phyloP scores from a whole-genome alignment of 1,139 yeast genomes.

The Kluyveromyces sp. region DNA sequence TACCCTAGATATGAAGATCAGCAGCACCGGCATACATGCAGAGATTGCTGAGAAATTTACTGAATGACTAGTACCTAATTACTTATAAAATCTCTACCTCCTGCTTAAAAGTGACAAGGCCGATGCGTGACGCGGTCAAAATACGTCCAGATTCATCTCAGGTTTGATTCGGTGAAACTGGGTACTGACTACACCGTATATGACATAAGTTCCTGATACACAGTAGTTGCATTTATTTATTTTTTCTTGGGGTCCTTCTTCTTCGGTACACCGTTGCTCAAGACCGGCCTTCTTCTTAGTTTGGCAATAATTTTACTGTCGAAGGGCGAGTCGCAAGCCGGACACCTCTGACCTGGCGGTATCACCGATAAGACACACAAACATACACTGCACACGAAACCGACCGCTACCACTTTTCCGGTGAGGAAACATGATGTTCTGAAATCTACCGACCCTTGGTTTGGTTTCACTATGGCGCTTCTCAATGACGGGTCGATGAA shows the following conservation, averaged over 20 bases:
- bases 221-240: neutral
- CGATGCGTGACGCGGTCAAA: too few species aligned
- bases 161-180: too few species aligned
- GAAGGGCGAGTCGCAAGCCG: conserved; percentile 61
- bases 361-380: conserved; percentile 56
- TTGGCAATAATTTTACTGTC: conserved; percentile 51
- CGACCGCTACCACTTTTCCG: conserved; percentile 82
- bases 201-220: neutral
- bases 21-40: conserved; percentile 33
- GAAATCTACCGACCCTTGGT: conserved; percentile 82
- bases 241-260: conserved; percentile 10
- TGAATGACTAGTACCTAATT: too few species aligned
- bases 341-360: conserved; percentile 49
- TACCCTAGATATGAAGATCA: conserved; percentile 15
- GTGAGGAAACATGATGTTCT: conserved; percentile 92
- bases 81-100: too few species aligned
- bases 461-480: conserved; percentile 68
- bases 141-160: too few species aligned
- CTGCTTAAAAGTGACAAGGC: too few species aligned
- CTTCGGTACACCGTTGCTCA: conserved; percentile 18
- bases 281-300: conserved; percentile 38
- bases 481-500: conserved; percentile 78
- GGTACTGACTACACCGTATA: too few species aligned
- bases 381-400: conserved; percentile 93
- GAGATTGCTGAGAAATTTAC: conserved; percentile 40